Base-by-base conservation (phyloP, 164 flowering plant species). In the Cinnamomum micranthum region DNA sequence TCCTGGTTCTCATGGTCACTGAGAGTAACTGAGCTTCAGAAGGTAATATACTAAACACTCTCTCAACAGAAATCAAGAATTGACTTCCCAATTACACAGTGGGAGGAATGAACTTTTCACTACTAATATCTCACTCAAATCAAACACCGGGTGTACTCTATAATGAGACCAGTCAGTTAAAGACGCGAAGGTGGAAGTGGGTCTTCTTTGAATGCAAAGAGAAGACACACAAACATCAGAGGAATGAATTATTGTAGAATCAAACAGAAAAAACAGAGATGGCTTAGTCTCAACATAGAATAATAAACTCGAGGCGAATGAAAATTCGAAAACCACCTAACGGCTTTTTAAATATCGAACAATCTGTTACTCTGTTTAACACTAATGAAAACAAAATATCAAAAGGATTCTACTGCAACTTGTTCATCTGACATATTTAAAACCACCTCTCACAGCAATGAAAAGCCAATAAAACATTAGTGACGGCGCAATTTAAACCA, bases 1-100 rank as follows among this genome's bases (percentile, higher is more conserved):
- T 78, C 76, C 85, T 78, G 23, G 87, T 62, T 83, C 77, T 88
- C 97, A 92, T 92, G 70, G 65, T 64, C n/a, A 58, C 70, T 20
- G 31, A 67, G 68, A 69, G 68, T 23, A 41, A 69, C 69, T n/a
- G 71, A 71, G 69, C 63, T 27, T 62, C 63, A 69, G 55, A 65
- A 74, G 27, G 23, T 51, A 12, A 27, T 52, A 13, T 67, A 27
- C 4, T 62, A 74, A 31, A 74, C 4, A 23, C 63, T 65, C 63
- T 52, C 27, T 22, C 22, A 68, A 13, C 24, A 65, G 20, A 31
- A 22, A 24, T 64, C 4, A 31, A 22, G 22, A 47, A 55, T 47
- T 12, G 71, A n/a, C 51, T 50, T 58, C 60, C 69, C n/a, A 76
- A 59, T 35, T 28, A 69, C 50, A 55, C 12, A 52, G 11, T 11